A percentile compares a stretch with the other conserved stretches of the same genome.
Conservation (phyloP, 306 rosid genomes). For the Delonix regia region DNA sequence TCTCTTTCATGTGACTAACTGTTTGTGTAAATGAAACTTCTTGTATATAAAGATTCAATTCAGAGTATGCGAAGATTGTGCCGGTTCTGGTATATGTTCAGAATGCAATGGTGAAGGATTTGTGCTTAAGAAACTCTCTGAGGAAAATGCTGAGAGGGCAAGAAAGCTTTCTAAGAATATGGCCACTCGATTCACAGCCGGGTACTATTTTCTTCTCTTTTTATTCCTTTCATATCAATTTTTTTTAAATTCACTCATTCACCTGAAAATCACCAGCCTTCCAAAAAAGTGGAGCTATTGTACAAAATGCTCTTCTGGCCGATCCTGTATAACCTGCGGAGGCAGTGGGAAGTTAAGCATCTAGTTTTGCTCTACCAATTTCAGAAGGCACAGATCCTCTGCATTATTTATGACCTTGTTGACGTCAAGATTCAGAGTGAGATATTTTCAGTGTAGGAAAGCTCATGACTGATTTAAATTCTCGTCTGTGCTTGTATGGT, state of each 20-base stretch:
- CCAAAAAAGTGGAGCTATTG: constrained; percentile 99
- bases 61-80: constrained; percentile 68
- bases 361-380: constrained; percentile 41
- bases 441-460: constrained; percentile 17
- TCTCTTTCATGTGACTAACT: constrained; percentile 30
- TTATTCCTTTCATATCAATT: constrained; percentile 10
- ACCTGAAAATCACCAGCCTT: constrained; percentile 59
- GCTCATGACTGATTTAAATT: constrained; percentile 26
- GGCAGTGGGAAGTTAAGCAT: constrained; percentile 76
- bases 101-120: constrained; percentile 98
- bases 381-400: constrained; percentile 6
- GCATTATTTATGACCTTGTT: constrained; percentile 9
- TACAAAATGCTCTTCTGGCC: constrained; percentile 81
- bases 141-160: constrained; percentile 75
- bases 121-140: constrained; percentile 76
- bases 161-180: constrained; percentile 66
- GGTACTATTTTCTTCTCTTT: constrained; percentile 49
- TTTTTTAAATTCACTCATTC: constrained; percentile 27
- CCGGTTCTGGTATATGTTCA: constrained; percentile 89
- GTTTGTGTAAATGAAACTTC: constrained; percentile 29
- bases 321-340: constrained; percentile 74
- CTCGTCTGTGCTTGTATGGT: background rate
- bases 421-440: constrained; percentile 37
- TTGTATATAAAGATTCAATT: constrained; percentile 57
- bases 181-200: constrained; percentile 88